Conservation (phyloP, 2,329 filamentous ascomycete species). For the Phoma sp. region DNA sequence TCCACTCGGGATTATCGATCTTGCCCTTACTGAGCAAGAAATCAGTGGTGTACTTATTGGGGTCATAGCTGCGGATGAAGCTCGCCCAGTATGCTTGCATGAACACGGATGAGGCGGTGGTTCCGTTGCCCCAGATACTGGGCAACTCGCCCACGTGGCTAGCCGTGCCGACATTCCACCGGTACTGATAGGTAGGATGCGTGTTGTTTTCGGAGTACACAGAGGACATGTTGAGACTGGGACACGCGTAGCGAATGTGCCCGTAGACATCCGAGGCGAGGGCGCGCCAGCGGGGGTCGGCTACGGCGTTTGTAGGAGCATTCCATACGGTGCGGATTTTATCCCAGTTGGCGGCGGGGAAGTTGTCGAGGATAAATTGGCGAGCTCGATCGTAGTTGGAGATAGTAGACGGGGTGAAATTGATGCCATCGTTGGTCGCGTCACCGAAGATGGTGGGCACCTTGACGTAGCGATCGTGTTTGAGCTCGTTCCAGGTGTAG, state of each 20-base stretch:
- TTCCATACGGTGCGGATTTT: conserved; percentile 41
- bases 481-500: conserved; percentile 48
- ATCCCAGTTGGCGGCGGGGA: conserved; percentile 38
- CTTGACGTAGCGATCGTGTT: conserved; percentile 46
- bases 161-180: conserved; percentile 54
- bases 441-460: conserved; percentile 53
- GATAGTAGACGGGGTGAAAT: conserved; percentile 48
- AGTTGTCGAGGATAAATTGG: conserved; percentile 49
- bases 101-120: conserved; percentile 34
- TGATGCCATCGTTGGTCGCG: conserved; percentile 53
- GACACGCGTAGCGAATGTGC: conserved; percentile 58
- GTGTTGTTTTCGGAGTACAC: conserved; percentile 37
- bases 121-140: conserved; percentile 49
- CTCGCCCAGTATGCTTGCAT: conserved; percentile 52
- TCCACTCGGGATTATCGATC: conserved; percentile 36
- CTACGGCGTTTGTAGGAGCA: conserved; percentile 33
- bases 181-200: conserved; percentile 53
- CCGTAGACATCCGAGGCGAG: conserved; percentile 53
- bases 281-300: conserved; percentile 36
- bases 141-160: conserved; percentile 47
- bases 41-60: conserved; percentile 46
- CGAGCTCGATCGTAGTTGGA: conserved; percentile 39
- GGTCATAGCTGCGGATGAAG: conserved; percentile 50
- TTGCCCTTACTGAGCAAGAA: conserved; percentile 25
- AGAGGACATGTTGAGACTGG: conserved; percentile 51